A percentile compares a stretch with the other conserved stretches of the same genome.
These are phyloP conservation scores for Zopfia rhizophila DNA, from an alignment of 2,329 filamentous ascomycete genomes.

Conservation along the genomic window DNA sequence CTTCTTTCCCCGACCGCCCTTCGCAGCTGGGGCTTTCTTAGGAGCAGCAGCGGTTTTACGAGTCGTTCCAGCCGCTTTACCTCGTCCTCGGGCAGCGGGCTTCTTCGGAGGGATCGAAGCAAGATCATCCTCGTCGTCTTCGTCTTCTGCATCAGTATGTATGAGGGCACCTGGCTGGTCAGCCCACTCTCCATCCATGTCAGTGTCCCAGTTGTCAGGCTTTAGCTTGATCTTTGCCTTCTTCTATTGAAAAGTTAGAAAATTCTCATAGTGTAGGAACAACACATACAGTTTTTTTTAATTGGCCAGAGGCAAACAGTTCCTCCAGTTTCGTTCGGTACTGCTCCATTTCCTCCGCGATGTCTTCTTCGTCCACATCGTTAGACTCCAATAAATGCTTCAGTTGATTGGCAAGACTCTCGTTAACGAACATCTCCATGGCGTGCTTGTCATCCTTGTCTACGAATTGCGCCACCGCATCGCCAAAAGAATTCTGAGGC, in stretches of 20 bases:
- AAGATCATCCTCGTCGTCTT: constrained; percentile 50
- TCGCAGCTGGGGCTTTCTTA: constrained; percentile 50
- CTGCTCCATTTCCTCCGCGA: constrained; percentile 78
- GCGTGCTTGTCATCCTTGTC: constrained; percentile 95
- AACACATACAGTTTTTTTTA: constrained; percentile 58
- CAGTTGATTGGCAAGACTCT: constrained; percentile 56
- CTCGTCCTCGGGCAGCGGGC: constrained; percentile 58
- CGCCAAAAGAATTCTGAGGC: constrained; percentile 90
- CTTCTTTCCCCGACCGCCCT: constrained; percentile 53
- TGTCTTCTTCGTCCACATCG: constrained; percentile 73
- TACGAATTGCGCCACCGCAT: constrained; percentile 92
- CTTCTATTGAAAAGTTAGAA: constrained; percentile 49
- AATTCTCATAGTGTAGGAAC: constrained; percentile 24
- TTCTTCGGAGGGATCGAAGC: constrained; percentile 48
- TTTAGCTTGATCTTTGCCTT: constrained; percentile 75
- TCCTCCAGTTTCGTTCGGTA: constrained; percentile 77
- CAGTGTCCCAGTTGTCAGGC: constrained; percentile 87
- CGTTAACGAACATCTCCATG: constrained; percentile 67
- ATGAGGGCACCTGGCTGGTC: constrained; percentile 77
- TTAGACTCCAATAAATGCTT: constrained; percentile 62
- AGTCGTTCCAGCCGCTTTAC: constrained; percentile 53
- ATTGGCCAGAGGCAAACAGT: constrained; percentile 72
- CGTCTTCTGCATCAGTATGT: constrained; percentile 61
- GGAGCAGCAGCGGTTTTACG: constrained; percentile 35
- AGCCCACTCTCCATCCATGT: constrained; percentile 86